Evolutionary conservation across 805 yeast species (phyloP).

Genomic region (Saccharomyces jurei): DNA sequence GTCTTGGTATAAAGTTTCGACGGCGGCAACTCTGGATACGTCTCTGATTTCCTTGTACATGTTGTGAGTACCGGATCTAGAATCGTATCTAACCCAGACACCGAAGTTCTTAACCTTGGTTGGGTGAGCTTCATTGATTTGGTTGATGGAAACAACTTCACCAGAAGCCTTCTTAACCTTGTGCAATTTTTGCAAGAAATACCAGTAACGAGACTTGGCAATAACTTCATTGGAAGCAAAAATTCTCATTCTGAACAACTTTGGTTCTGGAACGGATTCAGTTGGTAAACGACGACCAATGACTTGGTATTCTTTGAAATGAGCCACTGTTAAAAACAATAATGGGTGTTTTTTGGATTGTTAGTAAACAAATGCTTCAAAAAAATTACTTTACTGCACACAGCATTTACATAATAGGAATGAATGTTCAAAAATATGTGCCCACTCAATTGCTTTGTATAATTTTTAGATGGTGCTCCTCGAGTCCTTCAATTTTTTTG

Average conservation of each 20-base stretch:
- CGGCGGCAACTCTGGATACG: conserved; percentile 97
- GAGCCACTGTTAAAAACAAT: conserved; percentile 54
- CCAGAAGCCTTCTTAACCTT: conserved; percentile 99
- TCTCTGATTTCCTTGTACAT: conserved; percentile 99
- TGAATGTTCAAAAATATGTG: not conserved
- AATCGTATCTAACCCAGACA: conserved; percentile 99
- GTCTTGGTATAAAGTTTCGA: conserved; percentile 97
- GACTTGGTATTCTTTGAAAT: conserved; percentile 98
- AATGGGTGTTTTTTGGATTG: not conserved
- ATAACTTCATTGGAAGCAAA: conserved; percentile 98
- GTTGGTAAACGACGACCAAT: conserved; percentile 99
- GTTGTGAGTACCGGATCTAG: conserved; percentile 99
- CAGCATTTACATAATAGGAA: not conserved
- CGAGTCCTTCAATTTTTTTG: not conserved
- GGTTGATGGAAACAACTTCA: conserved; percentile 92
- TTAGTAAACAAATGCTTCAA: not conserved
- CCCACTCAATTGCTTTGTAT: not conserved
- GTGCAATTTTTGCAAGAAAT: conserved; percentile 98
- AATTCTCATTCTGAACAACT: conserved; percentile 99
- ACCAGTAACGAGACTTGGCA: conserved; percentile 99
- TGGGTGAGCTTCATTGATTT: conserved; percentile 90
- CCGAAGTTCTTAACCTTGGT: conserved; percentile 99
- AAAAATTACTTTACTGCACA: not conserved
- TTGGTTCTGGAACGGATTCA: conserved; percentile 98
- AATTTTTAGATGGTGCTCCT: not conserved